A percentile compares a stretch with the other conserved stretches of the same genome.
Conservation (phyloP, 305 asterid species). For the Fraxinus platypoda region DNA sequence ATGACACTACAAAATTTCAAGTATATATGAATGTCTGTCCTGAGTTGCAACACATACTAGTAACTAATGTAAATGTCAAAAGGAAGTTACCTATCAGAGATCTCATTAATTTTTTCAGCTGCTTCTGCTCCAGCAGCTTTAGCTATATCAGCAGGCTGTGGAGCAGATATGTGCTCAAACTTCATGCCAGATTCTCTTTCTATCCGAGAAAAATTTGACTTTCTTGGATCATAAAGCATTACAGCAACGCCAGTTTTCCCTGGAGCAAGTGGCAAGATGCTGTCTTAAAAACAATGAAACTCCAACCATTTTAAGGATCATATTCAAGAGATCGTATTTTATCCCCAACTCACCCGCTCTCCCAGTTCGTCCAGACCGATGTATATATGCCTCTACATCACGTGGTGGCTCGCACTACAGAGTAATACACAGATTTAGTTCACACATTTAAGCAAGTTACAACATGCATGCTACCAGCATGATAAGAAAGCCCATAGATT, state of each 20-base stretch:
- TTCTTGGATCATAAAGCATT: constrained; percentile 92
- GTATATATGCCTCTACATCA: constrained; percentile 94
- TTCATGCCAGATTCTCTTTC: constrained; percentile 94
- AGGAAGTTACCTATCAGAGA: constrained; percentile 68
- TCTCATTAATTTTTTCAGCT: constrained; percentile 57
- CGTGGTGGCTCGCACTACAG: constrained; percentile 94
- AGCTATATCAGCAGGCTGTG: constrained; percentile 95
- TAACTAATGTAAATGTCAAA: background rate
- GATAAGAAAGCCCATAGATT: background rate
- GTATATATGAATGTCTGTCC: constrained; percentile 1
- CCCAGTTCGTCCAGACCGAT: constrained; percentile 97
- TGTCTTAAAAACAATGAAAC: background rate
- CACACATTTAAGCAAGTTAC: background rate
- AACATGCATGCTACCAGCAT: background rate
- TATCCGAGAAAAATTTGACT: constrained; percentile 71
- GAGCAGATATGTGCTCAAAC: constrained; percentile 85
- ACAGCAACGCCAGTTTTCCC: constrained; percentile 92
- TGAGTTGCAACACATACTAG: background rate
- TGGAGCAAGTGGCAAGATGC: constrained; percentile 25
- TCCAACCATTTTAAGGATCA: background rate
- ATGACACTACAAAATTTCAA: constrained; percentile 54
- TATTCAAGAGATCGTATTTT: background rate
- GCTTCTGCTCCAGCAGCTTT: constrained; percentile 83
- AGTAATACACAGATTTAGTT: constrained; percentile 21
- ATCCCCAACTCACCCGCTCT: constrained; percentile 59